phyloP scores from a whole-genome alignment of 208 protist genomes.

The Leishmania gerbilli region DNA sequence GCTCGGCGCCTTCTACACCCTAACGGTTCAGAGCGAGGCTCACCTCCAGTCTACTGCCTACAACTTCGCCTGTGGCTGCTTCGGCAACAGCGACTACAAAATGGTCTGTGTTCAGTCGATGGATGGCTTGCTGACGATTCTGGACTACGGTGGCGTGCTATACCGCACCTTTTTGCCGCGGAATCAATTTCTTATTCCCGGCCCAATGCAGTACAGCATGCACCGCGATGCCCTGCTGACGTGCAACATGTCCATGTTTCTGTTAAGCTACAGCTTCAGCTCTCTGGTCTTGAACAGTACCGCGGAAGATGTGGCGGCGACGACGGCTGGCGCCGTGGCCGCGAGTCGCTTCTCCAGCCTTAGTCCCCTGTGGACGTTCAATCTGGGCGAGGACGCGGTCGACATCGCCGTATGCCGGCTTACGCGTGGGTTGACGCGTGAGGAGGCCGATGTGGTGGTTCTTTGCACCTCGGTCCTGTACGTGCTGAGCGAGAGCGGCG shows the following conservation, averaged over 20 bases:
- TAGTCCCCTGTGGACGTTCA: constrained; percentile 68
- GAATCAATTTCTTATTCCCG: constrained; percentile 82
- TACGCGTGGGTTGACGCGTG: constrained; percentile 34
- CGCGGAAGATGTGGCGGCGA: constrained; percentile 11
- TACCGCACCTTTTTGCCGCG: constrained; percentile 73
- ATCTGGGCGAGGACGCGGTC: constrained; percentile 87
- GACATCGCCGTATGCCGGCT: constrained; percentile 71
- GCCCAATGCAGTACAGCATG: constrained; percentile 65
- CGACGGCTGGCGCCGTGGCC: background rate
- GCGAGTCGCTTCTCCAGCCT: constrained; percentile 14
- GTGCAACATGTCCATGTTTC: constrained; percentile 77
- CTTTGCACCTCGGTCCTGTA: constrained; percentile 81
- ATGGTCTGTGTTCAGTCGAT: constrained; percentile 93
- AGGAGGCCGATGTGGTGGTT: constrained; percentile 77
- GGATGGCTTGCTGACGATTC: constrained; percentile 85
- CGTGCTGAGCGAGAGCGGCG: constrained; percentile 60
- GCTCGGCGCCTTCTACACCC: constrained; percentile 38
- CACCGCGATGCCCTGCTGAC: constrained; percentile 71
- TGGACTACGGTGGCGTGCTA: constrained; percentile 83
- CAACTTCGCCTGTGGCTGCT: constrained; percentile 83
- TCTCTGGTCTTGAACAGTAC: constrained; percentile 46
- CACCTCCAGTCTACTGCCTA: constrained; percentile 63
- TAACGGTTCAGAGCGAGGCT: constrained; percentile 60
- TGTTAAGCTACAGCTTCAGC: constrained; percentile 83
- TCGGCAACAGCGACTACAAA: constrained; percentile 73